Evolutionary conservation across 2,329 filamentous ascomycete species (phyloP).

Genomic region (Aotearoamyces nothofagi): DNA sequence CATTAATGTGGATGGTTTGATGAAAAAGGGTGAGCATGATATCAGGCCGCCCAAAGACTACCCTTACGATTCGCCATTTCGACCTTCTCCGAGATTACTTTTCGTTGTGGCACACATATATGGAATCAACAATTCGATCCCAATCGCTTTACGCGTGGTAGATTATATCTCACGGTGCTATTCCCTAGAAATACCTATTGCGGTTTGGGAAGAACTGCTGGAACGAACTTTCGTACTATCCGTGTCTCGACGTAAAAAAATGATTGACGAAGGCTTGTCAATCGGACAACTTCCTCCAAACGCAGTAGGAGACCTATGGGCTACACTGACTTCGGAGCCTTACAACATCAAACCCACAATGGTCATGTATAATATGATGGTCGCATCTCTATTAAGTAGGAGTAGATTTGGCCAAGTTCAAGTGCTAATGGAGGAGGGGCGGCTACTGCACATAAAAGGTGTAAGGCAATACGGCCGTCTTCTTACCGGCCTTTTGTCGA

Average conservation of each 20-base stretch:
- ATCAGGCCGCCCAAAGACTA: constrained; percentile 23
- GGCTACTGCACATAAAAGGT: background rate
- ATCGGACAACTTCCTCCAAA: constrained; percentile 8
- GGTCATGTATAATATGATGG: constrained; percentile 13
- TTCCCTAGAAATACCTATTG: constrained; percentile 35
- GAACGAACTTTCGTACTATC: constrained; percentile 48
- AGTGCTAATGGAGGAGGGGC: background rate
- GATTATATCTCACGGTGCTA: constrained; percentile 47
- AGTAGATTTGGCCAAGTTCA: constrained; percentile 7
- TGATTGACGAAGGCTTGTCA: background rate
- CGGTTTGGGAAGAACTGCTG: constrained; percentile 52
- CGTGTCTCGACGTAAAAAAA: constrained; percentile 17
- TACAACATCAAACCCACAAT: constrained; percentile 16
- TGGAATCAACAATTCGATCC: constrained; percentile 48
- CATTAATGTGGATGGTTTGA: constrained; percentile 19
- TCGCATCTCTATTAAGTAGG: constrained; percentile 8
- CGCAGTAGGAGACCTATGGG: constrained; percentile 13
- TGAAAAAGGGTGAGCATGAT: constrained; percentile 4
- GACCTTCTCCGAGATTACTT: constrained; percentile 43
- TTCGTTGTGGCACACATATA: constrained; percentile 53
- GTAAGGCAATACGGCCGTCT: background rate
- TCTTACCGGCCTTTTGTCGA: background rate
- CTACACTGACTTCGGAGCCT: constrained; percentile 14
- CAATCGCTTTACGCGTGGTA: constrained; percentile 40
- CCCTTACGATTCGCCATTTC: constrained; percentile 32